phyloP scores from a whole-genome alignment of 2,329 filamentous ascomycete species.

The Pseudogymnoascus sp. region DNA sequence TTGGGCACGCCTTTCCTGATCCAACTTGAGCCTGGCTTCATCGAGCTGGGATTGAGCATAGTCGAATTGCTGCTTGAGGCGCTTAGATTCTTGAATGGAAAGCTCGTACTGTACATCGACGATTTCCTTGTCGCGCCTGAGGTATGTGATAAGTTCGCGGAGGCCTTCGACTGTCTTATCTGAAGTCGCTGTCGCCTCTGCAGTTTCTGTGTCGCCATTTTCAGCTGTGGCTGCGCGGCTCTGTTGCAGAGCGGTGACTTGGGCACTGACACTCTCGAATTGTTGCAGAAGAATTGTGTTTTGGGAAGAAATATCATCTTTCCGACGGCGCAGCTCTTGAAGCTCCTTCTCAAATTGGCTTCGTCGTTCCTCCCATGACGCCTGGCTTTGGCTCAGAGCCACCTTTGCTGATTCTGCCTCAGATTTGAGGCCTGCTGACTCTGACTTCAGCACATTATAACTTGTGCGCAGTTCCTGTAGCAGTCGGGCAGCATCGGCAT shows the following conservation, averaged over 20 bases:
- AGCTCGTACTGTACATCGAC: slow-evolving; percentile 93
- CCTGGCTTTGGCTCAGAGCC: slow-evolving; percentile 68
- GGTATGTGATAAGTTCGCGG: slow-evolving; percentile 82
- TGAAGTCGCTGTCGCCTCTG: slow-evolving; percentile 31
- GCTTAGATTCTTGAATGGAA: slow-evolving; percentile 77
- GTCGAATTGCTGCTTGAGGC: slow-evolving; percentile 81
- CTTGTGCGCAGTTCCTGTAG: slow-evolving; percentile 72
- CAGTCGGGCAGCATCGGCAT: slow-evolving; percentile 85
- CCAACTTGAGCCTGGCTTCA: slow-evolving; percentile 77
- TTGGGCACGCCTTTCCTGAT: slow-evolving; percentile 74
- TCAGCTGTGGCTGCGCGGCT: slow-evolving; percentile 55
- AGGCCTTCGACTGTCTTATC: slow-evolving; percentile 63
- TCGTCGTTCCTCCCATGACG: slow-evolving; percentile 78
- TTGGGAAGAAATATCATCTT: slow-evolving; percentile 78
- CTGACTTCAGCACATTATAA: slow-evolving; percentile 71
- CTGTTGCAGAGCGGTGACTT: slow-evolving; percentile 73
- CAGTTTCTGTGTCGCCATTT: slow-evolving; percentile 34
- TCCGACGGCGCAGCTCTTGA: slow-evolving; percentile 64
- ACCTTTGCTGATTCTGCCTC: slow-evolving; percentile 82
- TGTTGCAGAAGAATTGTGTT: slow-evolving; percentile 88
- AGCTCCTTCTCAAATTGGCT: slow-evolving; percentile 79
- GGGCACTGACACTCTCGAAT: slow-evolving; percentile 70
- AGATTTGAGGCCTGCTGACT: slow-evolving; percentile 64
- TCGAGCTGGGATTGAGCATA: slow-evolving; percentile 83
- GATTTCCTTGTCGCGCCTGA: slow-evolving; percentile 95